phyloP scores from a whole-genome alignment of 306 rosid genomes.

The Quercus glauca region DNA sequence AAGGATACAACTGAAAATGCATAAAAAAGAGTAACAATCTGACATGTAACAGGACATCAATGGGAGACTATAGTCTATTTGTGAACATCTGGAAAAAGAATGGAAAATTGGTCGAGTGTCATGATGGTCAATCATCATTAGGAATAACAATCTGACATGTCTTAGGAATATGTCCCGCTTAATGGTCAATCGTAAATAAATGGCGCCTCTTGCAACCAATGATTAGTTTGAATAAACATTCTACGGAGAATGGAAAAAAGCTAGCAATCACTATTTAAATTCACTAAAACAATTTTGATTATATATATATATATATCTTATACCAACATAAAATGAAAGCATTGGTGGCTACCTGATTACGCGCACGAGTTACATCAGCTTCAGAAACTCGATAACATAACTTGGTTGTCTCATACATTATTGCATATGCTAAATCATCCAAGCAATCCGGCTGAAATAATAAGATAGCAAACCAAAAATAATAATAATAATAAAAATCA shows the following conservation, averaged over 20 bases:
- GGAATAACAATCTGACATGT: no score
- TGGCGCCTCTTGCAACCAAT: neutral
- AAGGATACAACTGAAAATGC: neutral
- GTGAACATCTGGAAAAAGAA: no score
- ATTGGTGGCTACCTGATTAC: slow-evolving; percentile 67
- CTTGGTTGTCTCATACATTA: slow-evolving; percentile 82
- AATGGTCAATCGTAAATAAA: neutral
- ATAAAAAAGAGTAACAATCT: neutral
- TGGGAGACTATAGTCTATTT: neutral
- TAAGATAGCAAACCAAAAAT: neutral
- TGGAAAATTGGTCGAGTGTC: neutral
- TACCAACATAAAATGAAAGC: neutral
- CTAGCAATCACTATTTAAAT: neutral
- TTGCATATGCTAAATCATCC: slow-evolving; percentile 80
- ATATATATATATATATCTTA: no score
- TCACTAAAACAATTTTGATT: neutral
- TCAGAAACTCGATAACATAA: slow-evolving; percentile 76
- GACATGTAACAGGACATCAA: neutral
- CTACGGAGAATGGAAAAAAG: neutral
- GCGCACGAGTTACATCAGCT: slow-evolving; percentile 78
- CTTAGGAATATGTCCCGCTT: no score
- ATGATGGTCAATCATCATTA: neutral
- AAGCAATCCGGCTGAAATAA: slow-evolving; percentile 63
- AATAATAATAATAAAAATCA: neutral
- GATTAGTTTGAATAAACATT: neutral